Conservation (phyloP, 805 yeast genomes). For the Lachancea kluyveri region DNA sequence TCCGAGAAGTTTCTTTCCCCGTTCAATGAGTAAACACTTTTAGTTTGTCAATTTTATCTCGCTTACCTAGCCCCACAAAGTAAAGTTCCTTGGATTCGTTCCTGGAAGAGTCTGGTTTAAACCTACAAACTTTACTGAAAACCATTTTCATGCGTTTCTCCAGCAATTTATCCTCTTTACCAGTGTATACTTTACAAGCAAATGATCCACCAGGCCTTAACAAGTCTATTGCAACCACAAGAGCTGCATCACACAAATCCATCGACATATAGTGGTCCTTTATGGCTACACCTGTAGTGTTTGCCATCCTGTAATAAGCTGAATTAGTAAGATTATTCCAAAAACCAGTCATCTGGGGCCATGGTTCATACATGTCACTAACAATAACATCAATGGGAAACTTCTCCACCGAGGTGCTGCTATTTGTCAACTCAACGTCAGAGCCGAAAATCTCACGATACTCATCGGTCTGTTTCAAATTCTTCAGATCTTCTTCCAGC, state of each 20-base stretch:
- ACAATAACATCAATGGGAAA: conserved; percentile 58
- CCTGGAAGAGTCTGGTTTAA: conserved; percentile 79
- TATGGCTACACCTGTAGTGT: conserved; percentile 76
- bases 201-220: conserved; percentile 64
- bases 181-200: conserved; percentile 81
- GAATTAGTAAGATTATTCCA: conserved; percentile 66
- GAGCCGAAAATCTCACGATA: conserved; percentile 20
- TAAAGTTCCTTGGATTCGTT: conserved; percentile 77
- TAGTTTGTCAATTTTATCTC: conserved; percentile 35
- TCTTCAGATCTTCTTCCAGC: conserved; percentile 15
- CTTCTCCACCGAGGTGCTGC: conserved; percentile 9
- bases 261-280: conserved; percentile 81
- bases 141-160: conserved; percentile 50
- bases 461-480: conserved; percentile 23
- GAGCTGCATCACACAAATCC: conserved; percentile 86
- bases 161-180: conserved; percentile 66
- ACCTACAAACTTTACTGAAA: conserved; percentile 58
- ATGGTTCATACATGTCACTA: conserved; percentile 79
- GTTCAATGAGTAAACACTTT: conserved; percentile 33
- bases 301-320: conserved; percentile 86
- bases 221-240: conserved; percentile 67
- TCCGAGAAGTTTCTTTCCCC: no score
- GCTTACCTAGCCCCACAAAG: conserved; percentile 59
- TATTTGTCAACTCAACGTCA: conserved; percentile 20
- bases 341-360: conserved; percentile 44